A percentile compares a stretch with the other conserved stretches of the same genome.
phyloP scores from a whole-genome alignment of 2,329 filamentous ascomycete genomes.

The Diaporthe amygdali region DNA sequence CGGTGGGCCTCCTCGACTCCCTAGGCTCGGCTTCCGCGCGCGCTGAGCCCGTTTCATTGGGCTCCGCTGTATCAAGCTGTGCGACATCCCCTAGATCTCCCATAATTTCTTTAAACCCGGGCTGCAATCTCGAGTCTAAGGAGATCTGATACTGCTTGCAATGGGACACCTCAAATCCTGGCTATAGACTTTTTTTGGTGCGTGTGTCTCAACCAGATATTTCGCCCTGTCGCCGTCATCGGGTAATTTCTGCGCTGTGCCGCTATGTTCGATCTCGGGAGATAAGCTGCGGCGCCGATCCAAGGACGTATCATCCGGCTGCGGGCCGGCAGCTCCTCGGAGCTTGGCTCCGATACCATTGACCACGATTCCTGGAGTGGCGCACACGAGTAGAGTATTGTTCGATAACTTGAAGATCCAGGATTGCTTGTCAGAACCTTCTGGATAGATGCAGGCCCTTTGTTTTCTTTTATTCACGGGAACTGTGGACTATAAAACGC shows the following conservation, averaged over 20 bases:
- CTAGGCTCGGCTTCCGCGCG: neutral
- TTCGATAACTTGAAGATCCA: neutral
- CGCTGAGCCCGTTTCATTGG: neutral
- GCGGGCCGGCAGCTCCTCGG: neutral
- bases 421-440: neutral
- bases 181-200: neutral
- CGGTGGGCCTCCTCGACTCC: constrained; percentile 15
- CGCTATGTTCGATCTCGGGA: neutral
- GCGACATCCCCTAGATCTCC: neutral
- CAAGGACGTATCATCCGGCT: neutral
- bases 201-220: neutral
- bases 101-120: neutral
- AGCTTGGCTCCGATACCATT: neutral
- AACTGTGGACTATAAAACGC: neutral
- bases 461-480: neutral
- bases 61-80: neutral
- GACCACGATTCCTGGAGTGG: neutral
- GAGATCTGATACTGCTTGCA: neutral
- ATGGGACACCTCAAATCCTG: neutral
- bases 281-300: neutral
- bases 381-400: neutral
- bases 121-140: neutral
- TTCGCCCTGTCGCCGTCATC: neutral
- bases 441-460: neutral
- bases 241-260: neutral